phyloP scores from a whole-genome alignment of 768 basidiomycete genomes.

The Trichaptum fuscoviolaceum region DNA sequence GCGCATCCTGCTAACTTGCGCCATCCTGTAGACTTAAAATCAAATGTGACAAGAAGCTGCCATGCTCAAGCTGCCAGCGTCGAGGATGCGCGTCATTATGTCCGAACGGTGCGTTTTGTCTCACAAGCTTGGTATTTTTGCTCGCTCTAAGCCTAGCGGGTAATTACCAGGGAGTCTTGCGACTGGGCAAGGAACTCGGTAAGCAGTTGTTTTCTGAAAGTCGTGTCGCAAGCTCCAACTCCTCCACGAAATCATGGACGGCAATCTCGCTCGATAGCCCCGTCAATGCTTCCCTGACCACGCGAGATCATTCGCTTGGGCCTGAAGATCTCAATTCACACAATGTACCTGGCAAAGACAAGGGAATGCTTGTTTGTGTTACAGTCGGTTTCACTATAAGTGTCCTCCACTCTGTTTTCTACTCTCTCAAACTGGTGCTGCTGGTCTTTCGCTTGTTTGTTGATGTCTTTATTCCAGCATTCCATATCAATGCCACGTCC shows the following conservation, averaged over 20 bases:
- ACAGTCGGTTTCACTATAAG: too few species aligned
- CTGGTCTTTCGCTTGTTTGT: too few species aligned
- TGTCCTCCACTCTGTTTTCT: too few species aligned
- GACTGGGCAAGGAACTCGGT: conserved; percentile 77
- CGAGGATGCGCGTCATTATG: conserved; percentile 66
- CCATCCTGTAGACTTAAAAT: conserved; percentile 41
- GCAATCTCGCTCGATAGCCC: background rate
- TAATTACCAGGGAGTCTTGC: conserved; percentile 54
- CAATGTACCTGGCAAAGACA: background rate
- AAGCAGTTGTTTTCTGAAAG: conserved; percentile 2
- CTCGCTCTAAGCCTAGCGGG: conserved; percentile 10
- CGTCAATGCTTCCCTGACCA: background rate
- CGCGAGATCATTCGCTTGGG: background rate
- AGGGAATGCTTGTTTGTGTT: background rate
- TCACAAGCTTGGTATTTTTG: conserved; percentile 1
- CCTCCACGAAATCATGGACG: background rate
- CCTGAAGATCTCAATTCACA: background rate
- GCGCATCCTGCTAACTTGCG: background rate
- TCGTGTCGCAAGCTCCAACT: background rate
- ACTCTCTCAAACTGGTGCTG: too few species aligned
- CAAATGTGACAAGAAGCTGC: conserved; percentile 79
- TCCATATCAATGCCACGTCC: too few species aligned
- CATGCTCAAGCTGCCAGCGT: conserved; percentile 72
- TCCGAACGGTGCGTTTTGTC: conserved; percentile 51
- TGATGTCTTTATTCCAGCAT: too few species aligned